Base-by-base conservation (phyloP, 2,329 filamentous ascomycete species). In the Mollisia scopiformis region DNA sequence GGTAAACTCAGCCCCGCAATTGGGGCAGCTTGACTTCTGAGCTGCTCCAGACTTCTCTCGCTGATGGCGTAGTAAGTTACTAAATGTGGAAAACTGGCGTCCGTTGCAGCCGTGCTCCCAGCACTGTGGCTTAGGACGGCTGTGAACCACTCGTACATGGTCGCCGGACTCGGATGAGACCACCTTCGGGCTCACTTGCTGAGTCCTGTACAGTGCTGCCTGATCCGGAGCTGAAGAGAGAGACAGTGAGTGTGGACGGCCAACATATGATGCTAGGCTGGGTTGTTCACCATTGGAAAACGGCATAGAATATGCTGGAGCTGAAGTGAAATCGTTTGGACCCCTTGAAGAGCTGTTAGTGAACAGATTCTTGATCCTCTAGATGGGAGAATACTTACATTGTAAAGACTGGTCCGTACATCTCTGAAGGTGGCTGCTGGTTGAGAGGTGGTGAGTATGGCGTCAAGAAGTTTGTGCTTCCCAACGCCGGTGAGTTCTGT, bases 31-130 rank as follows among this genome's bases (percentile, higher is more conserved):
- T 2, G 92, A 92, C 78, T 97, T 97, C 30, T 90, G 83, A 11
- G 93, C 92, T 55, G 93, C 93, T 27, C 94, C 94, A 0, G 92
- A 96, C 75, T 97, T 97, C 76, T 98, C 94, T 46, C 94, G 86
- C 76, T 97, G 93, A 75, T 98, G 94, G 64, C 94, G 85, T 37
- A 97, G 81, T 3, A 97, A 84, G 74, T 97, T 97, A 84, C 93
- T 97, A 74, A 97, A 97, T 3, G 94, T 97, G 19, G 92, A 96
- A 73, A 98, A 98, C 72, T 96, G 91, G 30, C 93, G 88, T 21
- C 94, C 94, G 71, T 97, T 97, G 80, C 94, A 98, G 11, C 93
- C 94, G 72, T 98, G 94, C 63, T 97, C 94, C 91, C 92, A 98
- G 76, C 94, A 97, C 74, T 96, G 92, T 49, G 93, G 93, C 78